Conservation (phyloP, 306 rosid genomes). For the Parietaria judaica region DNA sequence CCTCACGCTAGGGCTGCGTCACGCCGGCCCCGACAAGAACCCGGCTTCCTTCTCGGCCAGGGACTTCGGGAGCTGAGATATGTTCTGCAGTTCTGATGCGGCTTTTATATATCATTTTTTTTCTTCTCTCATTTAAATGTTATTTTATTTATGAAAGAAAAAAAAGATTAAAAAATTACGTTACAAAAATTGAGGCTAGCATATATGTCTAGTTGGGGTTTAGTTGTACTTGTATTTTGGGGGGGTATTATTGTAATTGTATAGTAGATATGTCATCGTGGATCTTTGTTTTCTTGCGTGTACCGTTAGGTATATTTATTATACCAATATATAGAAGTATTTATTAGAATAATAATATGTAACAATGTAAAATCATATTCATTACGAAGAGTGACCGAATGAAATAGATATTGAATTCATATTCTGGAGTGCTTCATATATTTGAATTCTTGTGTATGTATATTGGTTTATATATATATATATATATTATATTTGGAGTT, state of each 20-base stretch:
- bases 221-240: slow-evolving; percentile 21
- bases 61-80: slow-evolving; percentile 56
- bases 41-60: slow-evolving; percentile 61
- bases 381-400: background rate
- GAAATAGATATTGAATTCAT: background rate
- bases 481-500: no score
- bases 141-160: slow-evolving; percentile 16
- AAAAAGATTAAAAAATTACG: slow-evolving; percentile 18
- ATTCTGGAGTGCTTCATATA: no score
- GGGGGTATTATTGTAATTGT: slow-evolving; percentile 42
- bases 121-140: background rate
- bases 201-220: slow-evolving; percentile 17
- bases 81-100: background rate
- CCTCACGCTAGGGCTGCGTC: slow-evolving; percentile 94
- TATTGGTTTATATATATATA: no score
- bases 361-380: slow-evolving; percentile 7
- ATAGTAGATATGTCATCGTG: slow-evolving; percentile 37
- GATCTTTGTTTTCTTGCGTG: slow-evolving; percentile 10
- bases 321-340: slow-evolving; percentile 18
- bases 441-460: no score
- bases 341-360: slow-evolving; percentile 21
- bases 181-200: slow-evolving; percentile 27
- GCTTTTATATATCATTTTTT: slow-evolving; percentile 1
- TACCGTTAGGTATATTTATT: slow-evolving; percentile 23
- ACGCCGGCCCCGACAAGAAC: slow-evolving; percentile 68